phyloP scores from a whole-genome alignment of 2,329 filamentous ascomycete species.

The Pseudocercospora fijiensis region DNA sequence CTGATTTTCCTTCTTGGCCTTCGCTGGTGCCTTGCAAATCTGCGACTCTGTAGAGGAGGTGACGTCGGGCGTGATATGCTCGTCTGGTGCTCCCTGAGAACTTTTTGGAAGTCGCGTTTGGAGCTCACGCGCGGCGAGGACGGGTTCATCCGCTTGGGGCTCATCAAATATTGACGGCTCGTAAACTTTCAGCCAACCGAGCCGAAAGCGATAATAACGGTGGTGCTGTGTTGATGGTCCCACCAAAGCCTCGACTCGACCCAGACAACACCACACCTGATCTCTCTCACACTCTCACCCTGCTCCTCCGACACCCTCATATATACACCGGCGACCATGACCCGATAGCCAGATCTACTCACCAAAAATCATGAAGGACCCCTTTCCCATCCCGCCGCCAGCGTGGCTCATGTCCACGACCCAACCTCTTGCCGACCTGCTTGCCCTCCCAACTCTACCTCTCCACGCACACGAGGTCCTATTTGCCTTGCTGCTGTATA shows the following conservation, averaged over 20 bases:
- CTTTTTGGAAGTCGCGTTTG: conserved; percentile 4
- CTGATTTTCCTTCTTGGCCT: neutral
- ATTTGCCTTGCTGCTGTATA: conserved; percentile 66
- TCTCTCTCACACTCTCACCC: neutral
- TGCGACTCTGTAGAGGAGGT: neutral
- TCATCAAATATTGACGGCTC: neutral
- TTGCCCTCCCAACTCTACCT: conserved; percentile 65
- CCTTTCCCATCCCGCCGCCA: conserved; percentile 63
- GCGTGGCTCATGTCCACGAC: conserved; percentile 56
- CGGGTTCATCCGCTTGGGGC: neutral
- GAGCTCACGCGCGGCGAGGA: neutral
- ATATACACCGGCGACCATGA: conserved; percentile 14
- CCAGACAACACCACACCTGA: conserved; percentile 3
- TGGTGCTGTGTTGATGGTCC: conserved; percentile 1
- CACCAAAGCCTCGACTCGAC: neutral
- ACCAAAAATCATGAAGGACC: conserved; percentile 63
- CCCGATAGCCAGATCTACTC: conserved; percentile 15
- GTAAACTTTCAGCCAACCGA: neutral
- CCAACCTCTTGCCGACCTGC: conserved; percentile 63
- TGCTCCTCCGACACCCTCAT: neutral
- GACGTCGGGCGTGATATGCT: neutral
- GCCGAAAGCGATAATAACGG: conserved; percentile 13
- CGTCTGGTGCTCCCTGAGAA: neutral
- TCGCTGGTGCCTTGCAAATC: neutral
- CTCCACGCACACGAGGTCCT: conserved; percentile 76